phyloP scores from a whole-genome alignment of 2,329 filamentous ascomycete genomes.

The Fusarium chlamydosporum region DNA sequence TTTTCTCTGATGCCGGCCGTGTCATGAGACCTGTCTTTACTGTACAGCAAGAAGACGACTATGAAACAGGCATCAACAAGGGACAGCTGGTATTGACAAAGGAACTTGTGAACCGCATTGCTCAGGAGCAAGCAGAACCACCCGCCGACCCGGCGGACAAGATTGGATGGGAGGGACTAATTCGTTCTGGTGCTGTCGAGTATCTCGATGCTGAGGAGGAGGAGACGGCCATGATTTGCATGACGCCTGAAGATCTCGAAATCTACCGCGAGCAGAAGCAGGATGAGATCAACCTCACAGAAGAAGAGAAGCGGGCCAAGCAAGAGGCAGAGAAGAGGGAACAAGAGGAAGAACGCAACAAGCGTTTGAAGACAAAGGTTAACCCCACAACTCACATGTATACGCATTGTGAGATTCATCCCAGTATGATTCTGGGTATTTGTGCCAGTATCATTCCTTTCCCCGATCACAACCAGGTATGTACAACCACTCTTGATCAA shows the following conservation, averaged over 20 bases:
- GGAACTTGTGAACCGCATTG: constrained; percentile 78
- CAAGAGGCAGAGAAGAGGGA: constrained; percentile 61
- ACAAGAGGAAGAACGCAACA: constrained; percentile 76
- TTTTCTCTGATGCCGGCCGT: constrained; percentile 96
- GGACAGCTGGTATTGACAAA: constrained; percentile 87
- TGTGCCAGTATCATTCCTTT: constrained; percentile 99
- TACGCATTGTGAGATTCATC: constrained; percentile 99
- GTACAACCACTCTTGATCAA: constrained; percentile 49
- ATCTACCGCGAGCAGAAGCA: constrained; percentile 78
- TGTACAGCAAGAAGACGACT: constrained; percentile 87
- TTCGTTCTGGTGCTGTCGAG: constrained; percentile 88
- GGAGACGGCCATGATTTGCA: constrained; percentile 98
- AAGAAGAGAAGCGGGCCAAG: constrained; percentile 28
- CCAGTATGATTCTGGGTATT: constrained; percentile 98
- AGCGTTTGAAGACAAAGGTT: constrained; percentile 87
- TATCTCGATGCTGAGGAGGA: constrained; percentile 99
- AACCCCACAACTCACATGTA: constrained; percentile 92
- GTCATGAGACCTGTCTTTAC: constrained; percentile 96
- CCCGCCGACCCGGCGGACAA: constrained; percentile 72
- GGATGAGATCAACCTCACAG: constrained; percentile 64
- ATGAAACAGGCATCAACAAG: constrained; percentile 69
- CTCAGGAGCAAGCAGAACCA: constrained; percentile 80
- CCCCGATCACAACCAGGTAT: constrained; percentile 94
- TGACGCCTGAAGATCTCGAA: constrained; percentile 96
- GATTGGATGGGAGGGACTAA: constrained; percentile 90